phyloP scores from a whole-genome alignment of 441 rosid genomes.

The Pelargonium citronellum region DNA sequence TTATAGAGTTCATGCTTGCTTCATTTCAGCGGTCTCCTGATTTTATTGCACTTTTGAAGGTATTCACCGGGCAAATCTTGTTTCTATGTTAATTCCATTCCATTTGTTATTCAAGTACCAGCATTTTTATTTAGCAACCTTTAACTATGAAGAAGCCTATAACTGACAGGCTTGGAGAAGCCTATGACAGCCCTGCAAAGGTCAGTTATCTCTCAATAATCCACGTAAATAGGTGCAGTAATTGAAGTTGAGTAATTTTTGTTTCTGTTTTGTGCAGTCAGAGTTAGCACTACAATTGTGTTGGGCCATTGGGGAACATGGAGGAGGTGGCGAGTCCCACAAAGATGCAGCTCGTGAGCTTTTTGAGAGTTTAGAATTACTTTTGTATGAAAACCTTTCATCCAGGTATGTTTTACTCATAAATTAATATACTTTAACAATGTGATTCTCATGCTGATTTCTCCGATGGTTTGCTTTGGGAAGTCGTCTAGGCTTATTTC shows the following conservation, averaged over 20 bases:
- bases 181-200: conserved; percentile 87
- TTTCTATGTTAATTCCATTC: conserved; percentile 1
- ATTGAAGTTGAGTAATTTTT: conserved; percentile 11
- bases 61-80: conserved; percentile 24
- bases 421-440: too few relatives aligned
- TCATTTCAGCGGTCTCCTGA: conserved; percentile 78
- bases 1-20: conserved; percentile 79
- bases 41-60: conserved; percentile 77
- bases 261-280: conserved; percentile 36
- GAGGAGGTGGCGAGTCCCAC: conserved; percentile 83
- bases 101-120: conserved; percentile 5
- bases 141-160: conserved; percentile 70
- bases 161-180: conserved; percentile 90
- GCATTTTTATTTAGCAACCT: not conserved
- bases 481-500: conserved; percentile 75
- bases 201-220: conserved; percentile 32
- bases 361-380: conserved; percentile 86
- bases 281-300: conserved; percentile 89
- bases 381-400: conserved; percentile 84
- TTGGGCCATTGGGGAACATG: conserved; percentile 98
- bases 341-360: conserved; percentile 96
- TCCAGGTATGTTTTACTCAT: conserved; percentile 46
- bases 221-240: conserved; percentile 4
- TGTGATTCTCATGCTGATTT: conserved; percentile 4
- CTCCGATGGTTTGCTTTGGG: conserved; percentile 21